A percentile compares a stretch with the other conserved stretches of the same genome.
These are phyloP conservation scores for Camellia lanceoleosa DNA, from an alignment of 148 eudicot genomes.

Conservation along the genomic window DNA sequence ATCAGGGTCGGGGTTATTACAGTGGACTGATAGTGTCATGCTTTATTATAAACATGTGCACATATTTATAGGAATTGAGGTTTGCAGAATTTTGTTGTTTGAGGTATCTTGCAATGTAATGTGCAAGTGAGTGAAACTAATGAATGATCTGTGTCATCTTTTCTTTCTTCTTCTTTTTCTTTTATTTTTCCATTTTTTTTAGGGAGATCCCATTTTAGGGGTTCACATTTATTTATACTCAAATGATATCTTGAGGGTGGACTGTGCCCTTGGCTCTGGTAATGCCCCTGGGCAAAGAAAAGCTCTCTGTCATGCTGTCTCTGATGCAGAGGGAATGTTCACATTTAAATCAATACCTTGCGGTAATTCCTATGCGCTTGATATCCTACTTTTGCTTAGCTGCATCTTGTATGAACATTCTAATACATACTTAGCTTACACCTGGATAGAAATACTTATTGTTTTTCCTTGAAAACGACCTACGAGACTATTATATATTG, in stretches of 20 bases:
- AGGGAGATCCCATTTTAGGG: slow-evolving; percentile 98
- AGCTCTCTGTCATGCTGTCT: slow-evolving; percentile 85
- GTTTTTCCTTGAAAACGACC: not conserved
- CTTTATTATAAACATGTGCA: not conserved
- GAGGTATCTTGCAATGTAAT: not conserved
- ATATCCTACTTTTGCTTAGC: slow-evolving; percentile 6
- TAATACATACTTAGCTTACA: not conserved
- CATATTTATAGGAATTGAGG: not conserved
- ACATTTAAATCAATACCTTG: slow-evolving; percentile 79
- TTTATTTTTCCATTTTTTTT: not conserved
- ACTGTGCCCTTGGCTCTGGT: slow-evolving; percentile 75
- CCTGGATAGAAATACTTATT: not conserved
- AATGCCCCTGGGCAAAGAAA: slow-evolving; percentile 63
- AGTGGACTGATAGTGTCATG: not conserved
- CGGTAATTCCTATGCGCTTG: slow-evolving; percentile 42
- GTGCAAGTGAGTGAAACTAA: slow-evolving; percentile 9
- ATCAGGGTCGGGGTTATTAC: too few relatives aligned
- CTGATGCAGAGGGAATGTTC: slow-evolving; percentile 88
- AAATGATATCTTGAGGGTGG: slow-evolving; percentile 65
- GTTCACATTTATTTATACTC: slow-evolving; percentile 90
- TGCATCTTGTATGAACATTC: not conserved
- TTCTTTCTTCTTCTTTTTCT: too few relatives aligned
- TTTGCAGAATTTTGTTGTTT: not conserved
- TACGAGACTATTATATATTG: not conserved
- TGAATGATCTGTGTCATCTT: not conserved